Base-by-base conservation (phyloP, 345 rosid genomes). In the Linum usitatissimum region DNA sequence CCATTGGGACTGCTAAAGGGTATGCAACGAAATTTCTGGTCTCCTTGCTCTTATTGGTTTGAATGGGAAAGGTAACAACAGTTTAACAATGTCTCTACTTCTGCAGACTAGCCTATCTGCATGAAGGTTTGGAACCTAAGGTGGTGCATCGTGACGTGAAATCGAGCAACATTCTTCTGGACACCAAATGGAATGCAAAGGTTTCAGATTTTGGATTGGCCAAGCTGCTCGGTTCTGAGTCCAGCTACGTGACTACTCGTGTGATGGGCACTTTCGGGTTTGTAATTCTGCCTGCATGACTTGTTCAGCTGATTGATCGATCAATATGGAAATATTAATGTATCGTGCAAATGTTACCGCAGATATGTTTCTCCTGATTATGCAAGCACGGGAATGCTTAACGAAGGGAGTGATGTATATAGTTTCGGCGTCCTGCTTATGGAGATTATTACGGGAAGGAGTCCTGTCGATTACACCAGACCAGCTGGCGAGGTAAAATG, bases 41-140 rank as follows among this genome's bases (percentile, higher is more conserved):
- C 62, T 40, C 57, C 60, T 64, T 12, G 38, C 23, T 61, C 49
- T 63, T n/a, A n/a, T 31, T 59, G 18, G 19, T 19, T 48, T 23
- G 28, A 23, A 23, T 23, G 28, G 28, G 28, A 23, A 23, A 23
- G 28, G 28, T 0, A 23, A 23, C 28, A 23, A 23, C 28, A 23
- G 28, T 23, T 34, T 23, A 23, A 18, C 75, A 53, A 51, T 63
- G 71, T 21, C 36, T 65, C 51, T 7, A 45, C n/a, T 23, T 51
- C 28, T 67, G 9, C 69, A 85, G 91, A 71, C 71, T 90, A 57
- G 82, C 87, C 57, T 90, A 90, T 76, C 66, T 90, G 70, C 97
- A 90, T 39, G 97, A 90, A 72, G 90, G 92, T 62, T 90, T 90
- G 3, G 97, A 90, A 67, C 97, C 97, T 6, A 90, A 90, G 77